Conservation (phyloP, 2,329 filamentous ascomycete species). For the Microcyclospora tardicrescens region DNA sequence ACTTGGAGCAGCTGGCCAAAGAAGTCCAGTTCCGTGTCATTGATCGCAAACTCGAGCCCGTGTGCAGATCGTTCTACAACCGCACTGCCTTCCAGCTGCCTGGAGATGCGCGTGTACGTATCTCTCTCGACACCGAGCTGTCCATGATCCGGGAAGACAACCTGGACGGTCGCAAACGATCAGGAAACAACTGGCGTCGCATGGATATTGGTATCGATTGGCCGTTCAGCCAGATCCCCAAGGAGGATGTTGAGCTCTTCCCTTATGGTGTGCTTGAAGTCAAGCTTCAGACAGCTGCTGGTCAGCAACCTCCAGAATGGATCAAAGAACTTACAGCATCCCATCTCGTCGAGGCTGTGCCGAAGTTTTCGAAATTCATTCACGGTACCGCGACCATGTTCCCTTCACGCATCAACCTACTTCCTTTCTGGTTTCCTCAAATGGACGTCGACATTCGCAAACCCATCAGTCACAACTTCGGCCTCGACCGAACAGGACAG, state of each 20-base stretch:
- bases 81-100: slow-evolving; percentile 95
- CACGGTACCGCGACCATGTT: slow-evolving; percentile 85
- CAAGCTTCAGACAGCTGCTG: slow-evolving; percentile 90
- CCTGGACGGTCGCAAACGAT: slow-evolving; percentile 60
- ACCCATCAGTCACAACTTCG: slow-evolving; percentile 74
- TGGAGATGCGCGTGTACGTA: slow-evolving; percentile 87
- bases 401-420: slow-evolving; percentile 70
- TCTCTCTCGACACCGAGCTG: slow-evolving; percentile 91
- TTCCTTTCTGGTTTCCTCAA: slow-evolving; percentile 96
- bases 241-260: slow-evolving; percentile 78
- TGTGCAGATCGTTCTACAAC: slow-evolving; percentile 95
- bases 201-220: slow-evolving; percentile 97
- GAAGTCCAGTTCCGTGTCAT: slow-evolving; percentile 92
- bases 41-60: slow-evolving; percentile 72
- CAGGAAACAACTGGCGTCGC: slow-evolving; percentile 84
- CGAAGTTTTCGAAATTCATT: slow-evolving; percentile 99
- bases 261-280: slow-evolving; percentile 95
- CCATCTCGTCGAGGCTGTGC: slow-evolving; percentile 94
- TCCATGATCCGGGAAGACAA: slow-evolving; percentile 95
- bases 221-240: slow-evolving; percentile 78
- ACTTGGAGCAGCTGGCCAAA: slow-evolving; percentile 76
- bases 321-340: slow-evolving; percentile 85
- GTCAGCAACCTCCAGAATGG: slow-evolving; percentile 92
- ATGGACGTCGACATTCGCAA: slow-evolving; percentile 98
- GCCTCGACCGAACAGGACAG: slow-evolving; percentile 67